Conservation (phyloP, 2,329 filamentous ascomycete genomes). For the Colletotrichum sojae region DNA sequence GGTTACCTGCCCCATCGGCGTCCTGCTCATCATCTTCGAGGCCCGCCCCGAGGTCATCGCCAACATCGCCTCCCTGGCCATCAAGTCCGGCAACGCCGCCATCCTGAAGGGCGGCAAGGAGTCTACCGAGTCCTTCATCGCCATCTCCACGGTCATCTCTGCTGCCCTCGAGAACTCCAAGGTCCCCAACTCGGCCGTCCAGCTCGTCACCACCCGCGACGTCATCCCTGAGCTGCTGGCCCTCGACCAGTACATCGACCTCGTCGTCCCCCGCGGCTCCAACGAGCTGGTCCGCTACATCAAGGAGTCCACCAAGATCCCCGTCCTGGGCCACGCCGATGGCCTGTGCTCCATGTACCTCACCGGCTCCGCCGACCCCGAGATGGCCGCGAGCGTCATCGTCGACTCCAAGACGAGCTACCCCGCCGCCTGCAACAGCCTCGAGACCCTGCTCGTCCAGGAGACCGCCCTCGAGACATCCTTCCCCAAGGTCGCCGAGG, state of each 20-base stretch:
- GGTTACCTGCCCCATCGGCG: constrained; percentile 94
- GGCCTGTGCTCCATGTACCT: constrained; percentile 92
- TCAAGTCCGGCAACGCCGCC: constrained; percentile 97
- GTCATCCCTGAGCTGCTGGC: constrained; percentile 89
- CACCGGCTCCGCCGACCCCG: constrained; percentile 80
- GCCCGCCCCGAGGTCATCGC: constrained; percentile 97
- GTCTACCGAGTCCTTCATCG: constrained; percentile 93
- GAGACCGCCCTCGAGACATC: constrained; percentile 72
- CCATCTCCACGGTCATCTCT: constrained; percentile 90
- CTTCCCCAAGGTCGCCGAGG: constrained; percentile 80
- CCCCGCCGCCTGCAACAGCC: constrained; percentile 92
- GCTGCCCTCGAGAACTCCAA: constrained; percentile 78
- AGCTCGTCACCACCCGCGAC: constrained; percentile 94
- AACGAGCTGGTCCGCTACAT: constrained; percentile 93
- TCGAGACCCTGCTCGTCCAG: constrained; percentile 93
- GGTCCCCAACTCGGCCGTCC: constrained; percentile 89
- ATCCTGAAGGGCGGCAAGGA: constrained; percentile 98
- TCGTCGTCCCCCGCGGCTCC: constrained; percentile 92
- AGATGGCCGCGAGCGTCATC: constrained; percentile 81
- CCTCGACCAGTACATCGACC: constrained; percentile 89
- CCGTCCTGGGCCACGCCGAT: constrained; percentile 95
- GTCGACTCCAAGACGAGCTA: constrained; percentile 96
- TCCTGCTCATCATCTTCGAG: constrained; percentile 98
- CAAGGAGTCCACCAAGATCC: constrained; percentile 92
- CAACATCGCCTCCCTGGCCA: constrained; percentile 94